Conservation (phyloP, 2,329 filamentous ascomycete genomes). For the Colletotrichum liaoningense region DNA sequence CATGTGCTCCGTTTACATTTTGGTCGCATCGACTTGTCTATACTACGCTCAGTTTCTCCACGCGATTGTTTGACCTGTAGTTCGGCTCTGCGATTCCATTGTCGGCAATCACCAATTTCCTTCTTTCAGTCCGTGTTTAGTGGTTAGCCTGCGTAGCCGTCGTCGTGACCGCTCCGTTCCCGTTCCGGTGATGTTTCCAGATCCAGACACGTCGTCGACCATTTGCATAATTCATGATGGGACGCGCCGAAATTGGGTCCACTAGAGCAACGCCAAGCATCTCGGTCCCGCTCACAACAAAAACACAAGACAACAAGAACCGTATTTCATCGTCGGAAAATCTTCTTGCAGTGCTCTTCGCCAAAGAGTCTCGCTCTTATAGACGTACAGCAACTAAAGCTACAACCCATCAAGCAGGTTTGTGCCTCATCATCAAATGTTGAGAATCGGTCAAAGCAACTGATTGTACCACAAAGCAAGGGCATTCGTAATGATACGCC, state of each 20-base stretch:
- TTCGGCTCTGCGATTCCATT: not conserved
- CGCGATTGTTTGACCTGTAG: not conserved
- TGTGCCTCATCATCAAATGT: too few species aligned
- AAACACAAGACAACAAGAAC: not conserved
- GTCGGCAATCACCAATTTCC: not conserved
- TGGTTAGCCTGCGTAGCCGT: not conserved
- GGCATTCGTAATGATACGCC: too few species aligned
- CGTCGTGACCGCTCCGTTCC: not conserved
- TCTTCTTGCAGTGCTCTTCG: too few species aligned
- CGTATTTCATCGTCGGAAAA: too few species aligned
- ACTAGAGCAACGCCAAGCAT: not conserved
- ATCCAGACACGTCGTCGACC: not conserved
- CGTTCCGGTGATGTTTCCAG: not conserved
- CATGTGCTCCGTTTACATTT: too few species aligned
- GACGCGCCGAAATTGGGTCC: not conserved
- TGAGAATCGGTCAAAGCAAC: too few species aligned
- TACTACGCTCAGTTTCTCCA: too few species aligned
- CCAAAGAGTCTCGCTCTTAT: too few species aligned
- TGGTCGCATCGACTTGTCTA: too few species aligned
- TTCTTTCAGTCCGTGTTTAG: not conserved
- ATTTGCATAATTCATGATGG: not conserved
- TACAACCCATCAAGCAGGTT: too few species aligned
- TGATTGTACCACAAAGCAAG: too few species aligned
- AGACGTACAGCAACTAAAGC: too few species aligned
- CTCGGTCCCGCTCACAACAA: not conserved